Evolutionary conservation across 2,329 filamentous ascomycete species (phyloP), one percentile per base, ranked within the genome.

Genomic region (Colletotrichum falcatum): DNA sequence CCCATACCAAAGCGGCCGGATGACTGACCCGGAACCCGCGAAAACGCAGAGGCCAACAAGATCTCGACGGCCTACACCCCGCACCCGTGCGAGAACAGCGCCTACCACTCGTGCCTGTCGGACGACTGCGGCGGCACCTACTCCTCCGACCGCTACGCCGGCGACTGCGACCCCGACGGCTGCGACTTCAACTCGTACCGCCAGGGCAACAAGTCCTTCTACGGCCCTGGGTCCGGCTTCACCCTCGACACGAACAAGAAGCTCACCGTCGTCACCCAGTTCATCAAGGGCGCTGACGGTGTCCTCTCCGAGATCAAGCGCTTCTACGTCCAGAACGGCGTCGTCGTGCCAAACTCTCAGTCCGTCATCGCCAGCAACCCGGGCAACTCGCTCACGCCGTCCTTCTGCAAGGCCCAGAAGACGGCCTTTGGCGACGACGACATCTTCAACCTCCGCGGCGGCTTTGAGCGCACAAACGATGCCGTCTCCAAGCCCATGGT

Each of bases 171-270:
- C 78, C 88, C 89, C 72, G 89, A 91, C 76, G 90, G 90, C 49
- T 92, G 91, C 76, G 90, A 92, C 79, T 92, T 90, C 86, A 91
- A 92, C 86, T 78, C 85, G 48, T 92, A 88, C 87, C 90, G 90
- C 77, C 84, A 88, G 84, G 91, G 90, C 72, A 85, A 89, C 80
- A 83, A 82, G 70, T 81, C 80, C 78, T 92, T 91, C 84, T 92
- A 88, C 82, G 91, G 90, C 62, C 75, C 74, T n/a, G 81, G 80
- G 61, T 80, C 85, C 0, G 84, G 84, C 73, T 83, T 83, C 77
- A 89, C 82, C 61, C 81, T 92, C 74, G 87, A 91, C 77, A 90
- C 89, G 65, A 85, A 79, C 72, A 82, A 84, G 77, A 86, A 87
- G 75, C 79, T 92, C 74, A 92, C 90, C 11, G 89, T 92, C 30